Evolutionary conservation across 495 filamentous ascomycete species (phyloP), one percentile per base, ranked within the genome.

Genomic region (Neurospora sp.): DNA sequence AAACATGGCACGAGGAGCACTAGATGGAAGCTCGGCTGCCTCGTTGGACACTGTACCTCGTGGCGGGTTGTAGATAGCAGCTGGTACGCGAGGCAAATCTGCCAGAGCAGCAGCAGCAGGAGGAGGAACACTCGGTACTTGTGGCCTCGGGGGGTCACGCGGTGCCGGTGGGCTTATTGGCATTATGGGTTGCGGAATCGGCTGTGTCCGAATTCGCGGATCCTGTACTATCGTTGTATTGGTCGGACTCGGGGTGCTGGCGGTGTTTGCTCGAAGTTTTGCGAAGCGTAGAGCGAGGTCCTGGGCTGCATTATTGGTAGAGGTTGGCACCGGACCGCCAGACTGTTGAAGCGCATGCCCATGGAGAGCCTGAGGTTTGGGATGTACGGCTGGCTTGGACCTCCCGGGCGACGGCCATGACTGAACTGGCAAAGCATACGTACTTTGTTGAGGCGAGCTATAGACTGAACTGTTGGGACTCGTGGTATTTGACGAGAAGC

Each of bases 51-150:
- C 80, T 68, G 86, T 90, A 31, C 87, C 85, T 69, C 86, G 80
- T n/a, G 81, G 82, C 20, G 94, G 94, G 76, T 90, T 95, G 75
- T 98, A 98, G 10, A 95, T 90, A 14, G 94, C 93, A 77, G 91
- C 93, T 18, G 94, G 94, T 14, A 91, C 83, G 78, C 90, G 89
- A 31, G 94, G 94, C 76, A 98, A 85, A 4, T 79, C 78, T 18
- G 84, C 80, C 22, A 86, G 70, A 37, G 78, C 72, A 10, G 44
- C 72, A 10, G 35, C 82, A 86, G 27, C 27, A 31, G 71, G 88
- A 4, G 93, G 76, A 18, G 93, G 76, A 18, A 87, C 86, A 9
- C 89, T 76, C 69, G 90, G 89, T 1, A 83, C 81, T 38, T 85
- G 89, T 83, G 91, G 88, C 38, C 82, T 87, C 40, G 87, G 87